Evolutionary conservation across 1,284 basidiomycete species (phyloP).

Genomic region (Apiotrichum siamense): DNA sequence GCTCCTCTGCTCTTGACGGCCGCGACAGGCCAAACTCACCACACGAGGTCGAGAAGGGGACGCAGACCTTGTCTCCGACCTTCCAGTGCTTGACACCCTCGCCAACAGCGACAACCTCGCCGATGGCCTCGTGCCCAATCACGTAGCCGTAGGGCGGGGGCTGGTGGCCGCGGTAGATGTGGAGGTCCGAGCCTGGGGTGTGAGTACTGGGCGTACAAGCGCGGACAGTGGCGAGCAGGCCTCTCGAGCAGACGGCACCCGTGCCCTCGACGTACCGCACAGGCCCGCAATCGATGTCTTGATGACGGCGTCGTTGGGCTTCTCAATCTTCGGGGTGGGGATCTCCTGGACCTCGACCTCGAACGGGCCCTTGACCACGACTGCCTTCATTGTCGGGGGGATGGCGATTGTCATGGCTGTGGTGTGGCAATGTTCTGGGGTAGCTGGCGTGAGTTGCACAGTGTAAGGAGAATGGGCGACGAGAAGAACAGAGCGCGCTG

Average conservation of each 20-base stretch:
- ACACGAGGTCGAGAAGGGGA: constrained; percentile 78
- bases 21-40: constrained; percentile 53
- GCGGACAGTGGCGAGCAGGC: no score
- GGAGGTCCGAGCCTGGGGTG: constrained; percentile 71
- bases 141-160: constrained; percentile 23
- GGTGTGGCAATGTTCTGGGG: background rate
- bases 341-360: constrained; percentile 31
- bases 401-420: constrained; percentile 5
- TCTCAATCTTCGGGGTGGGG: constrained; percentile 26
- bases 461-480: background rate
- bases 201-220: no score
- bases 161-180: constrained; percentile 64
- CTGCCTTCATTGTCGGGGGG: constrained; percentile 31
- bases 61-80: constrained; percentile 75
- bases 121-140: constrained; percentile 74
- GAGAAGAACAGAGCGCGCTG: no score
- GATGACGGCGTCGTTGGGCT: constrained; percentile 33
- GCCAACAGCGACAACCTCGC: constrained; percentile 68
- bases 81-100: constrained; percentile 60
- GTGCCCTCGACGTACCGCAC: constrained; percentile 42
- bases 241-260: no score
- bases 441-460: background rate
- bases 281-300: constrained; percentile 33
- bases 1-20: no score
- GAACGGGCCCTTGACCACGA: constrained; percentile 30